Evolutionary conservation across 768 basidiomycete genomes (phyloP).

Genomic region (Rhodotorula kratochvilovae): DNA sequence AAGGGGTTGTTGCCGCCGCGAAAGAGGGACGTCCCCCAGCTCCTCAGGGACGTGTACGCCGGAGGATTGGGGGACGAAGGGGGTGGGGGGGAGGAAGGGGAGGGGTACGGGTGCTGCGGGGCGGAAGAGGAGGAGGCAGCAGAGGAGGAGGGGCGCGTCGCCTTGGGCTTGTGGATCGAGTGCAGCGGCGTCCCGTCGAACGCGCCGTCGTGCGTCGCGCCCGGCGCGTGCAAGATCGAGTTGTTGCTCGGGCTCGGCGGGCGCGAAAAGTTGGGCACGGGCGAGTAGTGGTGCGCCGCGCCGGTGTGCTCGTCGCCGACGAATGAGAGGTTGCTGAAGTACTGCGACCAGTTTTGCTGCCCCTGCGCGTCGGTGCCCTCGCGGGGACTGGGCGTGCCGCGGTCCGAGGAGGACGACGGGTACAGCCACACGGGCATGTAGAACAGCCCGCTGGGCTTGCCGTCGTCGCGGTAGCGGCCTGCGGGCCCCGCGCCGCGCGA

Average conservation of each 20-base stretch:
- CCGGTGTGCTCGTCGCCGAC: slow-evolving; percentile 2
- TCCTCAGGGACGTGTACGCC: slow-evolving; percentile 33
- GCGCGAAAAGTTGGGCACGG: slow-evolving; percentile 35
- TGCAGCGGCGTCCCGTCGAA: slow-evolving; percentile 35
- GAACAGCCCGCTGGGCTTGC: slow-evolving; percentile 15
- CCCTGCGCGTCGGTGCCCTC: neutral
- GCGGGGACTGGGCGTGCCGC: neutral
- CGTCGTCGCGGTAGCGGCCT: slow-evolving; percentile 3
- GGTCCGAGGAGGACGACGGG: slow-evolving; percentile 6
- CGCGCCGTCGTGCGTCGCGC: slow-evolving; percentile 36
- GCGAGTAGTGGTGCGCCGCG: slow-evolving; percentile 23
- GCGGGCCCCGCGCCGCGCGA: neutral
- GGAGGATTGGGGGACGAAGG: slow-evolving; percentile 34
- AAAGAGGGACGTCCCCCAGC: slow-evolving; percentile 36
- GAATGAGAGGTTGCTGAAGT: slow-evolving; percentile 33
- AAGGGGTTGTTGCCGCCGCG: slow-evolving; percentile 13
- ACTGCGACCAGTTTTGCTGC: slow-evolving; percentile 21
- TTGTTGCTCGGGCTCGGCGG: slow-evolving; percentile 37
- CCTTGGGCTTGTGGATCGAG: slow-evolving; percentile 20
- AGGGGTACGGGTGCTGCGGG: slow-evolving; percentile 17
- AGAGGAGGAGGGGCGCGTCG: neutral
- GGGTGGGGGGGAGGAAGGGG: slow-evolving; percentile 6
- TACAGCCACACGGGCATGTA: slow-evolving; percentile 39
- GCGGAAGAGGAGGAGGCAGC: neutral
- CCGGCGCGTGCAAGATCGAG: slow-evolving; percentile 36